Evolutionary conservation across 345 rosid genomes (phyloP).

Genomic region (Hypericum perforatum): DNA sequence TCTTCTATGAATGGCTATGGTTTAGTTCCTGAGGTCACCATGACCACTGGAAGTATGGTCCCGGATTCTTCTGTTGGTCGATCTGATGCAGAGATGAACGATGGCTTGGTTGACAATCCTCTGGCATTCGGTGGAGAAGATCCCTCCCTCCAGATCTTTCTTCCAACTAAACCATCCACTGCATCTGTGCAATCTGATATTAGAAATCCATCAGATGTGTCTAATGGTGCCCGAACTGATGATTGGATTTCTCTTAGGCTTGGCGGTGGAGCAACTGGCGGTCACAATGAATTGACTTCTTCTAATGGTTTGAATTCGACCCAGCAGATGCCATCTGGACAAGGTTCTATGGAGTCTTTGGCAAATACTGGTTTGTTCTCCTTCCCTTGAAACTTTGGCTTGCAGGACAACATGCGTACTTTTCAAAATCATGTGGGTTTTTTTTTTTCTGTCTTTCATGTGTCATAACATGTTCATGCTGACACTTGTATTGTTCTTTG

Average conservation of each 20-base stretch:
- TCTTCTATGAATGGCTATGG: conserved; percentile 54
- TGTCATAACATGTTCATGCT: neutral
- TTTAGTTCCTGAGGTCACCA: conserved; percentile 45
- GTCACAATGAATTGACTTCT: neutral
- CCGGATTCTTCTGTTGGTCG: conserved; percentile 45
- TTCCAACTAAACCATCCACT: conserved; percentile 73
- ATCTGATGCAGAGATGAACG: conserved; percentile 39
- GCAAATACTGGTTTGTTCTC: conserved; percentile 71
- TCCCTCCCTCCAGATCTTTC: conserved; percentile 87
- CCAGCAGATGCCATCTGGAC: conserved; percentile 48
- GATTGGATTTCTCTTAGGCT: conserved; percentile 95
- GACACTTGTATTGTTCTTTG: conserved; percentile 8
- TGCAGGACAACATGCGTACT: neutral
- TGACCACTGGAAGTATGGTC: conserved; percentile 33
- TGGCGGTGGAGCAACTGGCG: conserved; percentile 45
- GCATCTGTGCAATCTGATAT: conserved; percentile 45
- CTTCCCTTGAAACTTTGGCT: conserved; percentile 6
- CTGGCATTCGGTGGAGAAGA: conserved; percentile 70
- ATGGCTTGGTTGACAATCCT: conserved; percentile 75
- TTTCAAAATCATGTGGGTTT: neutral
- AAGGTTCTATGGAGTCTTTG: conserved; percentile 38
- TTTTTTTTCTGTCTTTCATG: neutral
- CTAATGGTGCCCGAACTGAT: conserved; percentile 63
- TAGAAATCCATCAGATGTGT: conserved; percentile 55
- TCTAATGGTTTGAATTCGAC: conserved; percentile 24